Evolutionary conservation across 495 filamentous ascomycete species (phyloP).

Genomic region (Hamigera avellanea): DNA sequence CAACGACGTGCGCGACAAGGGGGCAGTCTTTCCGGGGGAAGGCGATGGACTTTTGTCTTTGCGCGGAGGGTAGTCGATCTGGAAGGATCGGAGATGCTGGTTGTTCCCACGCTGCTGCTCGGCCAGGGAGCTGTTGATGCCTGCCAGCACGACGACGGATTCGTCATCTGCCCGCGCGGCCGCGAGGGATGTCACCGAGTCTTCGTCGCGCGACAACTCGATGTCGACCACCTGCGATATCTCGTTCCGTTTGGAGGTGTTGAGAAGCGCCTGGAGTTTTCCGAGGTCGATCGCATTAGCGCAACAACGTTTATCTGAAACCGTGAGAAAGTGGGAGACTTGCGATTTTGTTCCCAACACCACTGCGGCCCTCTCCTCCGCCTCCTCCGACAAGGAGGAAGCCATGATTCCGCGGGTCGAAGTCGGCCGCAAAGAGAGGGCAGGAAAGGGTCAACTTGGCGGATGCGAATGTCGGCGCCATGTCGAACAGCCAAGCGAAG

Average conservation of each 20-base stretch:
- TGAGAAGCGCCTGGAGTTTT: conserved; percentile 48
- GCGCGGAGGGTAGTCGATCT: conserved; percentile 37
- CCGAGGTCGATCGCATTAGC: conserved; percentile 1
- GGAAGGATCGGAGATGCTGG: conserved; percentile 76
- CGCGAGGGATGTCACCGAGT: conserved; percentile 78
- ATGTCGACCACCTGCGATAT: conserved; percentile 59
- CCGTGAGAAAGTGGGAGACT: conserved; percentile 21
- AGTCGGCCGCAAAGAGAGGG: conserved; percentile 83
- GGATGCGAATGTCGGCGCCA: conserved; percentile 43
- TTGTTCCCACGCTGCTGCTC: conserved; percentile 69
- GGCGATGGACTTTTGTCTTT: conserved; percentile 17
- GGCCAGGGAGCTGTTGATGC: conserved; percentile 71
- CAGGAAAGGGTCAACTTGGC: conserved; percentile 67
- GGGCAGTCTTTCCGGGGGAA: conserved; percentile 32
- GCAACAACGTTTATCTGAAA: neutral
- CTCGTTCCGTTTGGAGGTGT: conserved; percentile 49
- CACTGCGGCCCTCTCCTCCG: conserved; percentile 73
- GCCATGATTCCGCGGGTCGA: conserved; percentile 66
- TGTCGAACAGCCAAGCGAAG: conserved; percentile 2
- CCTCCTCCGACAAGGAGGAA: conserved; percentile 81
- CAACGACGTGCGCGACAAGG: conserved; percentile 46
- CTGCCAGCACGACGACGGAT: conserved; percentile 57
- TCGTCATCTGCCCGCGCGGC: conserved; percentile 44
- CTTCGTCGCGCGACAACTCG: conserved; percentile 76
- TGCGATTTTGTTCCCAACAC: conserved; percentile 86